Evolutionary conservation across 2,329 filamentous ascomycete species (phyloP).

Genomic region (Pseudocercospora fuligena): DNA sequence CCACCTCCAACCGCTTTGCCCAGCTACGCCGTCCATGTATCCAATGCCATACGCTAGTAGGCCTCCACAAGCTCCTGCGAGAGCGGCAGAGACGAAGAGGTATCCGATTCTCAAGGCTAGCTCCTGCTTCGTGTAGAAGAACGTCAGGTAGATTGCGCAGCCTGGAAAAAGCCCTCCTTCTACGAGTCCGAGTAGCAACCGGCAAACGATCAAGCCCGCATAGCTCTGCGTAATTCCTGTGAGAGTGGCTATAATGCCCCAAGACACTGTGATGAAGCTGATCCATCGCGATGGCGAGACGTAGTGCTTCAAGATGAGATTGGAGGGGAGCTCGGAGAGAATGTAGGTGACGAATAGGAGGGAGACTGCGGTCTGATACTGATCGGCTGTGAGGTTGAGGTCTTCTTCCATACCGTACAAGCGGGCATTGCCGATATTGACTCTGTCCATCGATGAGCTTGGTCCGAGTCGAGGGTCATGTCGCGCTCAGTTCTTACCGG

Average conservation of each 20-base stretch:
- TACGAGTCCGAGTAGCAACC: constrained; percentile 69
- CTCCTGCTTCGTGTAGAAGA: constrained; percentile 77
- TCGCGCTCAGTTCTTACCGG: constrained; percentile 53
- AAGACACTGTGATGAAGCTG: constrained; percentile 63
- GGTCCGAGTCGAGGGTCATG: background rate
- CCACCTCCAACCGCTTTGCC: constrained; percentile 72
- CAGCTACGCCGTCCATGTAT: constrained; percentile 69
- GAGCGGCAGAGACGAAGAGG: constrained; percentile 71
- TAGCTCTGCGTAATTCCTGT: constrained; percentile 71
- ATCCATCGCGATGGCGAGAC: constrained; percentile 47
- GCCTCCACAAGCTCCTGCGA: constrained; percentile 74
- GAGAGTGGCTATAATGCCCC: constrained; percentile 70
- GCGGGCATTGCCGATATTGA: constrained; percentile 61
- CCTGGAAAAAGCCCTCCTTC: constrained; percentile 75
- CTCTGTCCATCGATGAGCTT: constrained; percentile 16
- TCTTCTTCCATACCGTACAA: constrained; percentile 69
- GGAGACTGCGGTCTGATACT: constrained; percentile 65
- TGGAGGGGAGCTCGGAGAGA: constrained; percentile 51
- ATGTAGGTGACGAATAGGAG: constrained; percentile 54
- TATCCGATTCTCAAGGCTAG: constrained; percentile 74
- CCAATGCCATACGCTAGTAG: constrained; percentile 75
- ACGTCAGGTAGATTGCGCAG: constrained; percentile 70
- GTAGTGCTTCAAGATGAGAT: constrained; percentile 52
- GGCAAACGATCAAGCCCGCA: constrained; percentile 68
- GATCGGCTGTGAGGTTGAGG: constrained; percentile 62